A percentile compares a stretch with the other conserved stretches of the same genome.
Conservation (phyloP, 768 basidiomycete species). For the Butyriboletus loyo region DNA sequence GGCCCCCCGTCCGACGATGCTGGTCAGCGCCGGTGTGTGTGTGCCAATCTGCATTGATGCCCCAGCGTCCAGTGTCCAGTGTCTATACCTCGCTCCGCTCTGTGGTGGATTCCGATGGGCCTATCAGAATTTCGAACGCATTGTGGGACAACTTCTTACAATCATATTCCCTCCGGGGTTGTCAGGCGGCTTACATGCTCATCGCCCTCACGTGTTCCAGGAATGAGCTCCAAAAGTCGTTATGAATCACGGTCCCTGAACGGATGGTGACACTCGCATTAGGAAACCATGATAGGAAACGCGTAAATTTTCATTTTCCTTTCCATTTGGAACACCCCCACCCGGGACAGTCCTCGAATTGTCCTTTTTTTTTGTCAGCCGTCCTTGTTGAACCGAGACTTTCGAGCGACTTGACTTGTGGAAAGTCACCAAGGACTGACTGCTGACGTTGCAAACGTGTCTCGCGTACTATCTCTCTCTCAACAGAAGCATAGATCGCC, state of each 20-base stretch:
- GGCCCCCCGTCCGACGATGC: not conserved
- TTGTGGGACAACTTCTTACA: not conserved
- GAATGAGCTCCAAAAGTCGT: not conserved
- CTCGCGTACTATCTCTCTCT: not conserved
- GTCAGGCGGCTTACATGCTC: not conserved
- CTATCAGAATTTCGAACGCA: not conserved
- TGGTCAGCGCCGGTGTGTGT: too few relatives aligned
- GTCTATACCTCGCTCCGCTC: too few relatives aligned
- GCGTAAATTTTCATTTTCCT: not conserved
- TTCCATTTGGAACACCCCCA: not conserved
- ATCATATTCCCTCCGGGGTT: not conserved
- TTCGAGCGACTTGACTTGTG: too few relatives aligned
- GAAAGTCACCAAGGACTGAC: not conserved
- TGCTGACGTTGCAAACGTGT: not conserved
- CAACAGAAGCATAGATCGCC: not conserved
- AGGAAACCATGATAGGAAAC: not conserved
- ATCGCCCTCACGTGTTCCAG: not conserved
- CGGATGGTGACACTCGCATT: not conserved
- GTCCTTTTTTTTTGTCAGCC: too few relatives aligned
- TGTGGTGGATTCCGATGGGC: not conserved
- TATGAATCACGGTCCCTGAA: not conserved
- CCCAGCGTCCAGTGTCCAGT: not conserved
- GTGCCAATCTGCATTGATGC: too few relatives aligned
- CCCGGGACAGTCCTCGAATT: not conserved
- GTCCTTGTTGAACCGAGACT: not conserved